These are phyloP conservation scores for Nephromyces sp. DNA, from an alignment of 169 alveolate genomes.

Conservation along the genomic window DNA sequence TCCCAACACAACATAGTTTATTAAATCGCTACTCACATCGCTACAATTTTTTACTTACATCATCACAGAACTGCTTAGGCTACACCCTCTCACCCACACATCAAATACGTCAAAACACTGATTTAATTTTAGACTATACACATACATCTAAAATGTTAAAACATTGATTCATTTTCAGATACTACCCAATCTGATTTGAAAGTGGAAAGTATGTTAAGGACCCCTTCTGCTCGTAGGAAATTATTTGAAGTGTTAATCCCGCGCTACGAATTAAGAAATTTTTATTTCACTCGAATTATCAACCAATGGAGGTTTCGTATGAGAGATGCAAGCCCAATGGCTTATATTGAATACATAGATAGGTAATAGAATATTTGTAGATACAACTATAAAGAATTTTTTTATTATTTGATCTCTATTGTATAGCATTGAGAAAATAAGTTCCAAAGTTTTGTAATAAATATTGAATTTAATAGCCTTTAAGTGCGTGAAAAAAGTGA, in stretches of 20 bases:
- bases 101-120: too few species aligned
- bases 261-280: slow-evolving; percentile 55
- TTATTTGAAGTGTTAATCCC: slow-evolving; percentile 66
- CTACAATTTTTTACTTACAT: too few species aligned
- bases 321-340: slow-evolving; percentile 72
- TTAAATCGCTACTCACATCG: too few species aligned
- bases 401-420: background rate
- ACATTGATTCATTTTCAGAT: background rate
- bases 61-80: too few species aligned
- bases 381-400: background rate
- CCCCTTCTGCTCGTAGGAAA: slow-evolving; percentile 67
- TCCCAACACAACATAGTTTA: too few species aligned
- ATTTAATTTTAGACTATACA: too few species aligned
- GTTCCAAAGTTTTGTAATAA: background rate
- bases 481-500: background rate
- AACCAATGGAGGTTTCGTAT: slow-evolving; percentile 62
- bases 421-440: background rate
- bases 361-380: slow-evolving; percentile 18
- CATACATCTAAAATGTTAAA: too few species aligned
- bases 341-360: slow-evolving; percentile 68
- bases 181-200: slow-evolving; percentile 22
- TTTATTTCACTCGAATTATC: slow-evolving; percentile 65
- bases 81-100: too few species aligned
- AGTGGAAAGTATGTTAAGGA: slow-evolving; percentile 65
- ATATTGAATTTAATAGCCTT: background rate